Evolutionary conservation across 257 asterid species (phyloP).

Genomic region (Solanum verrucosum): DNA sequence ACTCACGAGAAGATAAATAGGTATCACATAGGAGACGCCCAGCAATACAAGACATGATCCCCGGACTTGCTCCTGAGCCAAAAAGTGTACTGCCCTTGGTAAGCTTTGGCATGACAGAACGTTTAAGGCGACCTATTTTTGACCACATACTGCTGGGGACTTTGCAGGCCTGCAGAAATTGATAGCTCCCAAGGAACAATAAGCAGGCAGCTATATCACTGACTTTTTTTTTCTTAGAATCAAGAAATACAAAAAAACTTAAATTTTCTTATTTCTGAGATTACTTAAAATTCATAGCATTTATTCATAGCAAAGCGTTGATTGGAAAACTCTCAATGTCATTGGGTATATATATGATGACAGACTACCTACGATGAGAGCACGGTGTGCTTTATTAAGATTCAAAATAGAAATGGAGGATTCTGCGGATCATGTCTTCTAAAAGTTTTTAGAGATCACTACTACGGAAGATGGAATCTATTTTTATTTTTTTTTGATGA

Average conservation of each 20-base stretch:
- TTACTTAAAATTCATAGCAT: background rate
- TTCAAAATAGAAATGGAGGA: background rate
- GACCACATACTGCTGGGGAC: conserved; percentile 86
- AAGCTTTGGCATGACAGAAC: conserved; percentile 85
- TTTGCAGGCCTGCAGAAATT: conserved; percentile 54
- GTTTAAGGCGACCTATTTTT: conserved; percentile 90
- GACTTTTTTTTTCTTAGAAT: background rate
- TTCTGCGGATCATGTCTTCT: background rate
- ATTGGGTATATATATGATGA: background rate
- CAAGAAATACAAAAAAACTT: background rate
- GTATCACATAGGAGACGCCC: conserved; percentile 98
- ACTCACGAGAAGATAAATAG: conserved; percentile 73
- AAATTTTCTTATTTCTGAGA: background rate
- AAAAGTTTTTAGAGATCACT: background rate
- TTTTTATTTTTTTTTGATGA: background rate
- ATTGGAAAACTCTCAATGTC: background rate
- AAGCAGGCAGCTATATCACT: background rate
- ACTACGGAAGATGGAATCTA: conserved; percentile 3
- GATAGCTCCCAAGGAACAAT: conserved; percentile 7
- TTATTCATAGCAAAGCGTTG: background rate
- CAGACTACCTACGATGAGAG: background rate
- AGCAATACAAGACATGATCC: conserved; percentile 85
- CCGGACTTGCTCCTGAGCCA: conserved; percentile 92
- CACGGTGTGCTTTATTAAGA: background rate
- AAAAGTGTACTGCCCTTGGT: conserved; percentile 62